A percentile compares a stretch with the other conserved stretches of the same genome.
These are phyloP conservation scores for Trapa incisa DNA, from an alignment of 345 rosid species.

Conservation along the genomic window DNA sequence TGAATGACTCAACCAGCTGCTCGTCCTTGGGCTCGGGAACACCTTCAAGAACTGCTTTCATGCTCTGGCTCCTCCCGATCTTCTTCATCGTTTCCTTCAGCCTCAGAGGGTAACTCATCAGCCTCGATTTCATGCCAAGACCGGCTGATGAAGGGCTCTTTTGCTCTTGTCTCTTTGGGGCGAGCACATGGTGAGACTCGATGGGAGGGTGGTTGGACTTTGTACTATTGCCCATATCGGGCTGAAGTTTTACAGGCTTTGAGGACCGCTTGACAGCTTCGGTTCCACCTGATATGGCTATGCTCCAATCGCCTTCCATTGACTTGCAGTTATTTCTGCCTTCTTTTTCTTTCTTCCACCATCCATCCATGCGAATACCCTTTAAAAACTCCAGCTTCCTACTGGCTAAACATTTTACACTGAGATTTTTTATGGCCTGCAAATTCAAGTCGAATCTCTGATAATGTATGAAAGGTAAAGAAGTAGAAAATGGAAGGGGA, in stretches of 20 bases:
- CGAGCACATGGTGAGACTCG: background rate
- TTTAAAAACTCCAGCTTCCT: background rate
- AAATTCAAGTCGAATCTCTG: background rate
- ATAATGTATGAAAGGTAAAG: background rate
- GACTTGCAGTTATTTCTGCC: conserved; percentile 10
- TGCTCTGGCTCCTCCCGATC: conserved; percentile 29
- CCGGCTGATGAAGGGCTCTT: conserved; percentile 1
- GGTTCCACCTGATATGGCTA: conserved; percentile 17
- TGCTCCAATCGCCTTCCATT: conserved; percentile 16
- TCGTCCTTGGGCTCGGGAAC: conserved; percentile 35
- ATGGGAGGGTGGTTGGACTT: background rate
- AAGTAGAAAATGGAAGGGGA: background rate
- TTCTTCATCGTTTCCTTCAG: conserved; percentile 29
- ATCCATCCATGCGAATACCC: too few relatives aligned
- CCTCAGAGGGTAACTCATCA: conserved; percentile 17
- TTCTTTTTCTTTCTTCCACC: background rate
- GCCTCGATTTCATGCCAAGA: conserved; percentile 22
- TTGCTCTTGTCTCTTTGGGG: background rate
- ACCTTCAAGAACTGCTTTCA: conserved; percentile 27
- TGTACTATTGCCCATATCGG: background rate
- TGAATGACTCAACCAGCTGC: conserved; percentile 30
- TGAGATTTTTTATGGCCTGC: background rate
- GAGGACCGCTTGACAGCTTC: conserved; percentile 24
- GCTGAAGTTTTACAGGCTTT: background rate
- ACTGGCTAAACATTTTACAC: too few relatives aligned